Evolutionary conservation across 345 rosid species (phyloP), one percentile per base, ranked within the genome.

Genomic region (Psidium friedrichsthalianum): DNA sequence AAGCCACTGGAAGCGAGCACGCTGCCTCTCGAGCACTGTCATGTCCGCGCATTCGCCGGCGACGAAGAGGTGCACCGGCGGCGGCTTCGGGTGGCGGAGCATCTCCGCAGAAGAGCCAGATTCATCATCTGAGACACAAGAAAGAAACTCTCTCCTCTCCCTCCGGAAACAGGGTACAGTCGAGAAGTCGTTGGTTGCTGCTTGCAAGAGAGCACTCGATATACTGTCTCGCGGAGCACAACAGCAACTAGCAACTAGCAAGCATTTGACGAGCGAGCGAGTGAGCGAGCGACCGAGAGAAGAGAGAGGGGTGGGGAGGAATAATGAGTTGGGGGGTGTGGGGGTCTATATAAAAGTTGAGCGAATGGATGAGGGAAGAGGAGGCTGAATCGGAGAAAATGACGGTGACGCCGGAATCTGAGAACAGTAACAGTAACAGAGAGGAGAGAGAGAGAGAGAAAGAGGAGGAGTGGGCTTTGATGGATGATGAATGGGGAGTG

Each of bases 11-110:
- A 89, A 82, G 52, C 86, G 86, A 82, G 88, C 92, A 55, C 89
- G 90, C 88, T 93, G 95, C 82, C 94, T 85, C 85, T 94, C 97
- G 54, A 92, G 89, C 83, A 90, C 94, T 1, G 94, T 93, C 93
- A 91, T 85, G 89, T 92, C 94, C 15, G 93, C 83, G 87, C 86
- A 89, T 11, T 69, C 47, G 0, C 80, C 80, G 80, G 47, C 80
- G 25, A 69, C 80, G 47, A 5, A 24, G 5, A 69, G 47, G 47
- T 69, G 36, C 47, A 5, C 80, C 24, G 42, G 80, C 80, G 25
- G 13, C 6, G 0, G 7, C 47, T 9, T 69, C 47, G 18, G 13
- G 25, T 69, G 7, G 42, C 25, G 42, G 25, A 69, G 6, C 80
- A 36, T 36, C 47, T 69, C 80, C 80, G 80, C 47, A 18, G 80